Conservation (phyloP, 78 protist genomes). For the Planoprotostelium fungivorum region DNA sequence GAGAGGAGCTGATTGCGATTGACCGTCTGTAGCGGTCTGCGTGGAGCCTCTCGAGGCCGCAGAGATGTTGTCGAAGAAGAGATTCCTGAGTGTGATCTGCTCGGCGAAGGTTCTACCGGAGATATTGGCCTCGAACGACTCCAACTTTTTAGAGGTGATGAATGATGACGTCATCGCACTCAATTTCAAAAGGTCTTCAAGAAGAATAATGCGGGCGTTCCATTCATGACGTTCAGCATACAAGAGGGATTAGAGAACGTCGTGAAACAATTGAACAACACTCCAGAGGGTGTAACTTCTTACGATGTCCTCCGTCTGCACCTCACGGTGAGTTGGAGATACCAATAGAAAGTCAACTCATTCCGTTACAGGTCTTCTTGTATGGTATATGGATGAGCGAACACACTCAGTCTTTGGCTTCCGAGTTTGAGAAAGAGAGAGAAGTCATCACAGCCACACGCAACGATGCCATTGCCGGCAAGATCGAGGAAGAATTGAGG, state of each 20-base stretch:
- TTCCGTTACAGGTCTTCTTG: not conserved
- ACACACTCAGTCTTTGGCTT: not conserved
- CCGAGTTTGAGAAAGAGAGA: not conserved
- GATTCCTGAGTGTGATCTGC: not conserved
- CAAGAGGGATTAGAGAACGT: not conserved
- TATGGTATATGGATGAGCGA: not conserved
- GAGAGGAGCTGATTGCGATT: not conserved
- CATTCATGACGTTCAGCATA: not conserved
- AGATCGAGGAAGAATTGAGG: not conserved
- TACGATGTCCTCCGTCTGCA: not conserved
- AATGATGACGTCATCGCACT: not conserved
- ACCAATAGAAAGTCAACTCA: not conserved
- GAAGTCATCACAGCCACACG: not conserved
- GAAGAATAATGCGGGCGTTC: not conserved
- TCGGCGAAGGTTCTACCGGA: not conserved
- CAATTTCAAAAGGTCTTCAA: not conserved
- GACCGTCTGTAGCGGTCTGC: not conserved
- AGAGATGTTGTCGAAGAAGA: not conserved
- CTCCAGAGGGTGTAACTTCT: not conserved
- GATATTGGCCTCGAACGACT: not conserved
- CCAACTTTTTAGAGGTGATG: not conserved
- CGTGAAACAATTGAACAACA: not conserved
- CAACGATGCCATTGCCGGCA: not conserved
- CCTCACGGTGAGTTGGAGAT: not conserved
- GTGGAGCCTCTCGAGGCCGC: not conserved